Evolutionary conservation across 805 yeast species (phyloP).

Genomic region (Wickerhamiella musiphila): DNA sequence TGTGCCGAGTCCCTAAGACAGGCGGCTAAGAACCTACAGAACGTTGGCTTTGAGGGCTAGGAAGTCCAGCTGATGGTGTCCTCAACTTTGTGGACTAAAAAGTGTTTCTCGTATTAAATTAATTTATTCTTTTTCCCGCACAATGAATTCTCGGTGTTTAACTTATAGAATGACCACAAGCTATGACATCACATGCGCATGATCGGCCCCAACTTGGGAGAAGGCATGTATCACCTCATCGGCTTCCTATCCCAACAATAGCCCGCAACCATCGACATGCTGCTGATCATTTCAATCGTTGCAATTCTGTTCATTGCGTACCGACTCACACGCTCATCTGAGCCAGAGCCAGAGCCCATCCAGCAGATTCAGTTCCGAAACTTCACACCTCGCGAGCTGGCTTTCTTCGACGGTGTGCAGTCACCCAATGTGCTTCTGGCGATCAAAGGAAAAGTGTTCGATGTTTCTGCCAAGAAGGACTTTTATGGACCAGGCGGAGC

Average conservation of each 20-base stretch:
- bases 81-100: too few relatives aligned
- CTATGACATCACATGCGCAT: too few relatives aligned
- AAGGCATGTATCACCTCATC: too few relatives aligned
- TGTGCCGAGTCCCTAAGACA: constrained; percentile 8
- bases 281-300: neutral
- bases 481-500: constrained; percentile 97
- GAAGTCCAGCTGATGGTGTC: too few relatives aligned
- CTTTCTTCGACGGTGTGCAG: constrained; percentile 65
- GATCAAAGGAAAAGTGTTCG: constrained; percentile 73
- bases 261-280: constrained; percentile 1
- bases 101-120: too few relatives aligned
- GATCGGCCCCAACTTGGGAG: too few relatives aligned
- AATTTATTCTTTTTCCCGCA: too few relatives aligned
- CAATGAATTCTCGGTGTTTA: too few relatives aligned
- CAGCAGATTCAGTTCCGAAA: constrained; percentile 19
- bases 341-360: constrained; percentile 1
- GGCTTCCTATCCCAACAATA: neutral
- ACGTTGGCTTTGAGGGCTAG: too few relatives aligned
- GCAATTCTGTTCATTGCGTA: constrained; percentile 4
- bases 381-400: constrained; percentile 61
- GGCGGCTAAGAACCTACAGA: too few relatives aligned
- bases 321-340: neutral
- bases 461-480: constrained; percentile 58
- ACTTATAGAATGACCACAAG: too few relatives aligned
- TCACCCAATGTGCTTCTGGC: constrained; percentile 69